These are phyloP conservation scores for Botrytis porri DNA, from an alignment of 2,329 filamentous ascomycete genomes.

Conservation along the genomic window DNA sequence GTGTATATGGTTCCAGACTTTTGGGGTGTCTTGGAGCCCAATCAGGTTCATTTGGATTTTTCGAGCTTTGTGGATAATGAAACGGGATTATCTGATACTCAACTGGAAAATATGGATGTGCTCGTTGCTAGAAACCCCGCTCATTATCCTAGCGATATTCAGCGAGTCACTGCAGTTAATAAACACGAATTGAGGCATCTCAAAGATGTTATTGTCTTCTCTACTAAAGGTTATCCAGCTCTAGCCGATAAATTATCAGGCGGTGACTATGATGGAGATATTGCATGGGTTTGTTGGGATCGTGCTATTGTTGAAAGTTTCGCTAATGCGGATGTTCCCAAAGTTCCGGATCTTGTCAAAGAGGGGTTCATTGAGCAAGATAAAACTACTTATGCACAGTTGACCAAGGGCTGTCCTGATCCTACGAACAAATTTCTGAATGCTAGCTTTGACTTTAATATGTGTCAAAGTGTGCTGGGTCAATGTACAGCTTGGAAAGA, in stretches of 20 bases:
- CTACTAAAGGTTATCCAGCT: constrained; percentile 56
- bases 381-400: constrained; percentile 39
- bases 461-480: constrained; percentile 57
- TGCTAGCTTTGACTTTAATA: constrained; percentile 56
- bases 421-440: constrained; percentile 46
- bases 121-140: constrained; percentile 69
- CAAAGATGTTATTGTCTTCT: constrained; percentile 78
- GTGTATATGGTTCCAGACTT: constrained; percentile 70
- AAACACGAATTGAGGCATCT: constrained; percentile 61
- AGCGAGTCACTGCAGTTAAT: constrained; percentile 60
- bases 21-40: constrained; percentile 54
- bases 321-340: constrained; percentile 53
- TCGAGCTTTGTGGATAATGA: constrained; percentile 56
- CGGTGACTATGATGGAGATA: constrained; percentile 79
- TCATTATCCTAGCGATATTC: constrained; percentile 68
- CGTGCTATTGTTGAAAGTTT: constrained; percentile 63
- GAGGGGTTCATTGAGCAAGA: constrained; percentile 51
- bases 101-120: constrained; percentile 56
- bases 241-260: constrained; percentile 71
- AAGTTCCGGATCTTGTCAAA: constrained; percentile 45
- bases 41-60: constrained; percentile 67
- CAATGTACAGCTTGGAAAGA: constrained; percentile 64
- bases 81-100: constrained; percentile 51
- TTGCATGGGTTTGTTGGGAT: constrained; percentile 77
- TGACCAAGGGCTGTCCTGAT: constrained; percentile 21